Conservation (phyloP, 2,329 filamentous ascomycete genomes). For the Beauveria asiatica region DNA sequence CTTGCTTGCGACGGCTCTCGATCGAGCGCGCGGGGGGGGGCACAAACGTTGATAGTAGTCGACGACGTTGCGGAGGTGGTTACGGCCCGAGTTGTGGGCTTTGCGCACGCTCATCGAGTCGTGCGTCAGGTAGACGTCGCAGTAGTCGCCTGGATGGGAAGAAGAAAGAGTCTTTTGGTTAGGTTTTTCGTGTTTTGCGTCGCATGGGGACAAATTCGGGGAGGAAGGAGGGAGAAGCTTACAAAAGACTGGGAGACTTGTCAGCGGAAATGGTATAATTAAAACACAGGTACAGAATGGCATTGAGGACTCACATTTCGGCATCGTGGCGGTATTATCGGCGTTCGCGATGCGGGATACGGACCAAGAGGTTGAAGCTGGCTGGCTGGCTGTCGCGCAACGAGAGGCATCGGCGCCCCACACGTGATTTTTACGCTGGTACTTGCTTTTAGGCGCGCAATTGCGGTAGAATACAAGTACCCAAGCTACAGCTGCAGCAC, state of each 20-base stretch:
- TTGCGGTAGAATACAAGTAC: neutral
- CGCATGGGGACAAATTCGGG: neutral
- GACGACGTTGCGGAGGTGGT: conserved; percentile 94
- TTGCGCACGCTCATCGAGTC: conserved; percentile 99
- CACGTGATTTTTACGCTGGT: conserved; percentile 7
- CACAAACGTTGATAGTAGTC: conserved; percentile 90
- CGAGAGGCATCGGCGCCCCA: conserved; percentile 1
- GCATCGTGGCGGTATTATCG: conserved; percentile 50
- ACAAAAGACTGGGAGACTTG: conserved; percentile 22
- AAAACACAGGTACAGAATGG: neutral
- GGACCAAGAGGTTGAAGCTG: neutral
- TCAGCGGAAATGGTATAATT: conserved; percentile 26
- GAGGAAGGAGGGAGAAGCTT: conserved; percentile 12
- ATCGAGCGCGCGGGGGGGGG: neutral
- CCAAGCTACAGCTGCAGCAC: neutral
- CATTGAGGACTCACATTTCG: conserved; percentile 62
- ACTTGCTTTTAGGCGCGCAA: neutral
- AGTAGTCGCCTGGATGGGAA: conserved; percentile 66
- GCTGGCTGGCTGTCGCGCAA: conserved; percentile 2
- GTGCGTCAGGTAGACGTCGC: conserved; percentile 99
- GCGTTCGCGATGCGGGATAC: neutral
- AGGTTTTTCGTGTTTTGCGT: neutral
- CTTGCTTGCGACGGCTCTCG: neutral
- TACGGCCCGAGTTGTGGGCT: conserved; percentile 92
- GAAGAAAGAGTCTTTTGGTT: conserved; percentile 7